A percentile compares a stretch with the other conserved stretches of the same genome.
These are phyloP conservation scores for Fusarium sp. DNA, from an alignment of 2,329 filamentous ascomycete genomes.

Conservation along the genomic window DNA sequence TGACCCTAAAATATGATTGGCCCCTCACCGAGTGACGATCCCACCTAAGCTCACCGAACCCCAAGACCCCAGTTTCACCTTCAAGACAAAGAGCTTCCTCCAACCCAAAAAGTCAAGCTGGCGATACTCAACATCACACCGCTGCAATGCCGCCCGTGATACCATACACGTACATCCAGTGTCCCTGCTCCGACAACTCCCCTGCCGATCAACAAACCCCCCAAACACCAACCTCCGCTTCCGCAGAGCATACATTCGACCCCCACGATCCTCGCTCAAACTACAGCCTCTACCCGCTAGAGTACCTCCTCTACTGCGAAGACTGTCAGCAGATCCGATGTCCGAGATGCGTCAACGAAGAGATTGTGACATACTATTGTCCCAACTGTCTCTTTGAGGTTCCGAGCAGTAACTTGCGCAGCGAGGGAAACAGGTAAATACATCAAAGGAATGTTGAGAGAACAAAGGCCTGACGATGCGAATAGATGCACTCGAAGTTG, in stretches of 20 bases:
- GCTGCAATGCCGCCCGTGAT: conserved; percentile 61
- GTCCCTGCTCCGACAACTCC: conserved; percentile 68
- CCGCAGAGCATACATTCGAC: conserved; percentile 83
- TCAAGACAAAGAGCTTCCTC: conserved; percentile 34
- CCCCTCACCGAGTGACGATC: conserved; percentile 12
- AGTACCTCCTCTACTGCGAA: conserved; percentile 95
- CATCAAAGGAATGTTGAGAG: background rate
- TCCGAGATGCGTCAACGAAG: conserved; percentile 89
- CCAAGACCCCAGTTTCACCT: conserved; percentile 29
- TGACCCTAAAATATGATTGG: conserved; percentile 18
- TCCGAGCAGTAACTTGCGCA: conserved; percentile 89
- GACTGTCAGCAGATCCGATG: conserved; percentile 98
- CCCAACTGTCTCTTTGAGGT: conserved; percentile 97
- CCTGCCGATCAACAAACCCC: conserved; percentile 47
- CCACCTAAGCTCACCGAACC: conserved; percentile 28
- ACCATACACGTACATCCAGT: conserved; percentile 75
- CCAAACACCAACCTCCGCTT: conserved; percentile 53
- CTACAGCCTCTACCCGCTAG: conserved; percentile 91
- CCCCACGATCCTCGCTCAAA: conserved; percentile 85
- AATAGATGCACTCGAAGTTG: conserved; percentile 89
- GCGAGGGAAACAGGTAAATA: conserved; percentile 89
- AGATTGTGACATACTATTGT: conserved; percentile 95
- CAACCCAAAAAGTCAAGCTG: conserved; percentile 27
- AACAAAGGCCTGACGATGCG: conserved; percentile 31
- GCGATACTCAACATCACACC: conserved; percentile 12